Evolutionary conservation across 106 monocot genomes (phyloP), one percentile per base, ranked within the genome.

Genomic region (Apostasia shenzhenica): DNA sequence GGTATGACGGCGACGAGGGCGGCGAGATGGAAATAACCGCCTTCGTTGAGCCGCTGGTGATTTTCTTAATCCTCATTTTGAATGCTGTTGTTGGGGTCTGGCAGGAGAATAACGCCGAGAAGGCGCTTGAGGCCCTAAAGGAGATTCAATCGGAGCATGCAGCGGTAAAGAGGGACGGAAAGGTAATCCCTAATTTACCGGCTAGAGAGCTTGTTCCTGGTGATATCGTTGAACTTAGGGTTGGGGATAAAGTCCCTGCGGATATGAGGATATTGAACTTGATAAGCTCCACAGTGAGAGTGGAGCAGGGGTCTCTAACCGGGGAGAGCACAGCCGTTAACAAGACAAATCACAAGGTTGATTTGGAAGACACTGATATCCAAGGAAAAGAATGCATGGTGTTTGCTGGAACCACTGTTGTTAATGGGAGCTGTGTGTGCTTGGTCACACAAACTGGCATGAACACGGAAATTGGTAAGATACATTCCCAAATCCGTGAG

Each of bases 31-130:
- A 79, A 41, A 84, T 92, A 61, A 85, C 85, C 0, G 88, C 84
- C 9, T 92, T 84, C 54, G 91, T 92, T 4, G 91, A 92, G 52
- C 91, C 91, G 1, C 71, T 92, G 26, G 91, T 92, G 0, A 92
- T 92, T 56, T 75, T 75, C 46, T 53, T 75, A 51, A 75, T 75
- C 51, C 60, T 75, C 1, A 75, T 75, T 38, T 67, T 75, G 1
- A 92, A 92, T 66, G 91, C 91, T 1, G 73, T 82, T 10, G 91
- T 92, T 6, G 91, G 91, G 8, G 88, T 92, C 3, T 92, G 91
- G 91, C 91, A 92, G 71, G 91, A 85, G 71, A 92, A 52, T 55
- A 92, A 88, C 54, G 91, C 91, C 10, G 91, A 88, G 78, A 88
- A 92, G 77, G 91, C 91, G 2, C 82, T 92, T 8, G 88, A 92